Percentiles rank a stretch among this genome's conserved stretches.
phyloP scores from a whole-genome alignment of 2,329 filamentous ascomycete species.

The Colletotrichum sp. region DNA sequence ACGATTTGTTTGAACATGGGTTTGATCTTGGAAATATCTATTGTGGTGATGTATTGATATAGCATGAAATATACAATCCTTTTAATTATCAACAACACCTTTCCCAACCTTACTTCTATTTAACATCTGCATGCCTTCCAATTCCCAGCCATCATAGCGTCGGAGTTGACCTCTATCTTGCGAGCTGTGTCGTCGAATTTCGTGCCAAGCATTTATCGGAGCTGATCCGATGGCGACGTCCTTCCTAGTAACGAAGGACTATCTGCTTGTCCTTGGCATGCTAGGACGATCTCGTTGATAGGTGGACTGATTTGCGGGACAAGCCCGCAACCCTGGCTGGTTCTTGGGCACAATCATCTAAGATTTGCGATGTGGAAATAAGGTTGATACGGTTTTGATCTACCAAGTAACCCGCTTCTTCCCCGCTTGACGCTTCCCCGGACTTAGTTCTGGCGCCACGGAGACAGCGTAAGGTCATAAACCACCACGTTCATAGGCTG shows the following conservation, averaged over 20 bases:
- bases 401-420: neutral
- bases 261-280: neutral
- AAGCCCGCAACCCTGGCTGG: neutral
- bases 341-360: neutral
- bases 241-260: neutral
- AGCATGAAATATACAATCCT: neutral
- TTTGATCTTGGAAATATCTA: conserved; percentile 7
- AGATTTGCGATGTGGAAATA: neutral
- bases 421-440: neutral
- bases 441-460: neutral
- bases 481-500: neutral
- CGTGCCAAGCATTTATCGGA: neutral
- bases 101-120: too few relatives aligned
- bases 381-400: neutral
- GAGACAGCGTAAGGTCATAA: neutral
- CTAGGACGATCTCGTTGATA: neutral
- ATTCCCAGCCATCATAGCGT: too few relatives aligned
- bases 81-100: neutral
- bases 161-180: neutral
- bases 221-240: neutral
- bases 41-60: neutral
- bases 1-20: neutral
- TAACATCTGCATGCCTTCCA: too few relatives aligned
- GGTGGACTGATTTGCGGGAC: neutral
- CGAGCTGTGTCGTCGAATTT: neutral